Conservation (phyloP, 768 basidiomycete genomes). For the Auriculariales sp. region DNA sequence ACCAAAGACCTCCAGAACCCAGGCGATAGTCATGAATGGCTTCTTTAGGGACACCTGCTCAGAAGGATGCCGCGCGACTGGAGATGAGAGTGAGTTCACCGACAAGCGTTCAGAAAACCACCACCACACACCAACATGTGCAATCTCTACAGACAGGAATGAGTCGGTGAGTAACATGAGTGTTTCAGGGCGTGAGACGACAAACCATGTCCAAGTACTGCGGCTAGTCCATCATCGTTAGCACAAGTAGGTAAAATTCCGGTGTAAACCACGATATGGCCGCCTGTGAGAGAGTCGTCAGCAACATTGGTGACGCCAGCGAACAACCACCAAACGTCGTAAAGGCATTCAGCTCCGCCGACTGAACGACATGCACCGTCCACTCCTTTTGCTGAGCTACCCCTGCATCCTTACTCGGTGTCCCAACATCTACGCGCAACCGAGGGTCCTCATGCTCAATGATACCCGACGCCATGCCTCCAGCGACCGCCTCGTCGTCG, state of each 20-base stretch:
- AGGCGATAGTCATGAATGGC: slow-evolving; percentile 25
- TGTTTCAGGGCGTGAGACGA: slow-evolving; percentile 1
- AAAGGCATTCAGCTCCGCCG: slow-evolving; percentile 59
- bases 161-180: neutral
- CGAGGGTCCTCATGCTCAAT: neutral
- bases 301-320: neutral
- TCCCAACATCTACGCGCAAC: slow-evolving; percentile 4
- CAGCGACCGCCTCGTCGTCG: slow-evolving; percentile 11
- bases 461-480: too few species aligned
- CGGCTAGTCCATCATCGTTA: slow-evolving; percentile 72
- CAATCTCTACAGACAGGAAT: slow-evolving; percentile 42
- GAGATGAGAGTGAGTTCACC: slow-evolving; percentile 13
- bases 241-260: slow-evolving; percentile 69
- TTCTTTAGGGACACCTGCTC: slow-evolving; percentile 28
- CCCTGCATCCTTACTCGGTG: slow-evolving; percentile 17
- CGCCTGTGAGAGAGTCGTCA: slow-evolving; percentile 22
- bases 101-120: neutral
- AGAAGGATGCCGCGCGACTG: slow-evolving; percentile 44
- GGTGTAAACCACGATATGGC: slow-evolving; percentile 72
- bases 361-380: slow-evolving; percentile 66
- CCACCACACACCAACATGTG: slow-evolving; percentile 43
- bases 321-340: slow-evolving; percentile 45
- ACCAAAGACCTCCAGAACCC: slow-evolving; percentile 29
- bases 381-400: slow-evolving; percentile 24
- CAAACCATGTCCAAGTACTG: slow-evolving; percentile 73